Evolutionary conservation across 2,329 filamentous ascomycete genomes (phyloP), one percentile per base, ranked within the genome.

Genomic region (Pochonia chlamydosporia): DNA sequence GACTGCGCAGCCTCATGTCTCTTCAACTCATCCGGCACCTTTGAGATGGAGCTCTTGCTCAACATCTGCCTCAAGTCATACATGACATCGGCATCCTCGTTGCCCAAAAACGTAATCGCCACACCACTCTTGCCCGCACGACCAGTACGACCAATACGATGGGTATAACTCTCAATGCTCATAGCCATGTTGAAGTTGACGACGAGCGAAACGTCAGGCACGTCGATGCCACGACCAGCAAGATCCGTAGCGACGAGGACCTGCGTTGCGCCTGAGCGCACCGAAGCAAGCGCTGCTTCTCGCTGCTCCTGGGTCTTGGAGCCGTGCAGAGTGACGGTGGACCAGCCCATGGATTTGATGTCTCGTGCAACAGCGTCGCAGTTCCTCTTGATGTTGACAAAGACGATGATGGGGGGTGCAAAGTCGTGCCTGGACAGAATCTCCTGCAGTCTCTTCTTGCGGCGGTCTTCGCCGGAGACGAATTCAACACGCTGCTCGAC

Each of bases 331-430:
- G 92, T 96, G 59, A 95, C 91, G 7, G 86, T 82, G 18, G 82
- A 87, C 76, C 90, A 93, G 57, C 93, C 93, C 83, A 93, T 93
- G 44, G 87, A 80, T 63, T 95, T 93, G 73, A 99, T 93, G 62
- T 97, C 92, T 51, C 89, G 81, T 3, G 92, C 92, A 41, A 99
- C 86, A 49, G 89, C 88, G 65, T 99, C 93, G 72, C 92, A 97
- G 72, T 97, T 97, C 58, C 91, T 87, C 72, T 97, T 97, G 82
- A 97, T 96, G 69, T 99, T 99, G 79, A 99, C 93, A 65, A 99
- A 99, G 54, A 99, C 91, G 59, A 99, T 99, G 66, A 99, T 95
- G 14, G 93, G 93, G 8, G 92, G 81, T 7, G 79, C 75, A 68
- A 91, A 97, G 55, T 90, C 85, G 56, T 84, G 76, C 1, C 86